Evolutionary conservation across 768 basidiomycete species (phyloP), one percentile per base, ranked within the genome.

Genomic region (Collybiopsis confluens): DNA sequence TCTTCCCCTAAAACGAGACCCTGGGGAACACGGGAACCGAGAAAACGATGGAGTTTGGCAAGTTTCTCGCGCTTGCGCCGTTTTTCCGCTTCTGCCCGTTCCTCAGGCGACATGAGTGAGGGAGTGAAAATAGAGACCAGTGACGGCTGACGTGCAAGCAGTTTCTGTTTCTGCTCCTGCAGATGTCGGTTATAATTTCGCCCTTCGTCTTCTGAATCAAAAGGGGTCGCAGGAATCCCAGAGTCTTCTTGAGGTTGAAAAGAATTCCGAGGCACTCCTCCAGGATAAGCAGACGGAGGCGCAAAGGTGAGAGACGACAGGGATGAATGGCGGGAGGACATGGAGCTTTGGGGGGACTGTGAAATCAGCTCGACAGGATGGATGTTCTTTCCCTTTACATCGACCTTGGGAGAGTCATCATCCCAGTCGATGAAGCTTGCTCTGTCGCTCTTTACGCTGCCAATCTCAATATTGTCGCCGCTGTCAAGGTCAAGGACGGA

Each of bases 1-100:
- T 71, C 63, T 36, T 69, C 59, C 44, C 81, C 85, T 36, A 85
- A 74, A 11, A 88, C 83, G 33, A 90, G 79, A 58, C 82, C 79
- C 13, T 78, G 65, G 7, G 90, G 90, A 24, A 93, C 86, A 28
- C 81, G 80, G 18, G 88, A 90, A n/a, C 90, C 91, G 30, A 92
- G 76, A 69, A 87, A 92, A 43, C 91, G 87, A 68, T 92, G 89
- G 3, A 93, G 77, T 65, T 84, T 92, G 2, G 86, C 87, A 43
- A 93, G 72, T 59, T 84, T 83, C 59, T 89, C 87, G 47, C 90
- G 77, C 68, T 86, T 90, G 56, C 80, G 79, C 54, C 81, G 73
- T 56, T 79, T 79, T 55, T 85, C 82, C 20, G 81, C 79, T 46
- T 90, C 88, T 16, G 70, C 77, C 55, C 71, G 76, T 55, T 76